Conservation (phyloP, 192 early-diverging fungal species). For the Coemansia sp. region DNA sequence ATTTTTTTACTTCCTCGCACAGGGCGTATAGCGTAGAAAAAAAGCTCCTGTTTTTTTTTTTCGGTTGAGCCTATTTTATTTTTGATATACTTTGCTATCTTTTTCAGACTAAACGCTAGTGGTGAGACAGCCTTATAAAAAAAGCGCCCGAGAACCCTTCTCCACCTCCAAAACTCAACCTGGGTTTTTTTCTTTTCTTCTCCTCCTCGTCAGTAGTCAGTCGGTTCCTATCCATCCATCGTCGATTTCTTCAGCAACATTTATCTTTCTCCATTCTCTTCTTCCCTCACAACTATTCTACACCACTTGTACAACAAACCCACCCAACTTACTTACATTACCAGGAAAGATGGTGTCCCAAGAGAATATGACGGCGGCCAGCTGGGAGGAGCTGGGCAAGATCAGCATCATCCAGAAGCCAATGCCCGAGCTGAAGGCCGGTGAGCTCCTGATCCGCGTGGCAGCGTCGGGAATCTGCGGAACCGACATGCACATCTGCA, state of each 20-base stretch:
- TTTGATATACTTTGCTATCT: no score
- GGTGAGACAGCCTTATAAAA: no score
- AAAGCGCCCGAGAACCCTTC: no score
- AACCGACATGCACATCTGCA: conserved; percentile 59
- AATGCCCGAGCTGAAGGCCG: conserved; percentile 37
- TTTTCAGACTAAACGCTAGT: no score
- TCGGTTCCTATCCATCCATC: conserved; percentile 1
- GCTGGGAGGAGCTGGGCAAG: conserved; percentile 50
- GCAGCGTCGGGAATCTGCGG: conserved; percentile 60
- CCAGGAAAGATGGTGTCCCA: conserved; percentile 5
- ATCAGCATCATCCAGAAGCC: conserved; percentile 44
- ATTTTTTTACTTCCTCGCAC: no score
- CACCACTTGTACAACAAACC: background rate
- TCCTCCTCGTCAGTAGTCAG: background rate
- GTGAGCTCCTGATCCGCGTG: conserved; percentile 51
- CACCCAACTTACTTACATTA: background rate
- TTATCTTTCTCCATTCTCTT: conserved; percentile 9
- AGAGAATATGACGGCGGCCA: conserved; percentile 30
- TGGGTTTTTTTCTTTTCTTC: background rate
- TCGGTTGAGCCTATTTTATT: no score
- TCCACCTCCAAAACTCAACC: no score
- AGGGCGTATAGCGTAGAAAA: no score
- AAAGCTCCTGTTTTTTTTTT: no score
- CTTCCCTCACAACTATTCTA: background rate
- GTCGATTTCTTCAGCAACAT: background rate